Evolutionary conservation across 192 early-diverging fungal genomes (phyloP).

Genomic region (Rhizophlyctis rosea): DNA sequence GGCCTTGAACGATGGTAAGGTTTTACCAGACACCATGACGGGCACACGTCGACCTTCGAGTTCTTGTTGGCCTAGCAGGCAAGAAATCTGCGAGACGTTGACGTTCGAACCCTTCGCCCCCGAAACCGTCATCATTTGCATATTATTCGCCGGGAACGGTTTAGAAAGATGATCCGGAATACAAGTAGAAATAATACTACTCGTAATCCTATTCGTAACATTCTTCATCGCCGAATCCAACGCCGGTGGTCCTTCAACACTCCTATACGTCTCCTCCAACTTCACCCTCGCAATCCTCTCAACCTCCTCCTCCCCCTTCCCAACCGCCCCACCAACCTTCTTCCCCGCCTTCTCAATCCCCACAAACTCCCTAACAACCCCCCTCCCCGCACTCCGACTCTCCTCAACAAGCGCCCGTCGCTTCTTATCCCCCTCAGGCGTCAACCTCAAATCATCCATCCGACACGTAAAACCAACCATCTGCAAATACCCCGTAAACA

Average conservation of each 20-base stretch:
- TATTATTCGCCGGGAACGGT: slow-evolving; percentile 93
- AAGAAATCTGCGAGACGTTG: slow-evolving; percentile 96
- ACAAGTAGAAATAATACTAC: slow-evolving; percentile 69
- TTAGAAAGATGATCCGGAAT: slow-evolving; percentile 70
- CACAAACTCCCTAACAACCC: slow-evolving; percentile 73
- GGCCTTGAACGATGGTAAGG: slow-evolving; percentile 88
- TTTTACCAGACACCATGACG: slow-evolving; percentile 96
- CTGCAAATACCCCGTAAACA: slow-evolving; percentile 90
- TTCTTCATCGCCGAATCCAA: slow-evolving; percentile 87
- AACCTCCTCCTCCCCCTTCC: slow-evolving; percentile 27
- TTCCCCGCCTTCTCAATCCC: slow-evolving; percentile 51
- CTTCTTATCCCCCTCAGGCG: slow-evolving; percentile 69
- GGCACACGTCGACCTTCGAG: slow-evolving; percentile 97
- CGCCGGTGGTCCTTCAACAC: slow-evolving; percentile 79
- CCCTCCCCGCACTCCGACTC: slow-evolving; percentile 60
- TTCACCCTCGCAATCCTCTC: slow-evolving; percentile 17
- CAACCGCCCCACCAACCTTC: slow-evolving; percentile 29
- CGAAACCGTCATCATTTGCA: slow-evolving; percentile 98
- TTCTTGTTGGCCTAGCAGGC: slow-evolving; percentile 95
- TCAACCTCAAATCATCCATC: slow-evolving; percentile 96
- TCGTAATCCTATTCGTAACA: slow-evolving; percentile 77
- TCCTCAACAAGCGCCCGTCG: slow-evolving; percentile 71
- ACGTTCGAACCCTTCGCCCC: slow-evolving; percentile 97
- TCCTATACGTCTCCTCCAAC: slow-evolving; percentile 82
- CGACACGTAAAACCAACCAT: slow-evolving; percentile 91